Evolutionary conservation across 495 filamentous ascomycete species (phyloP).

Genomic region (Cairneyella variabilis): DNA sequence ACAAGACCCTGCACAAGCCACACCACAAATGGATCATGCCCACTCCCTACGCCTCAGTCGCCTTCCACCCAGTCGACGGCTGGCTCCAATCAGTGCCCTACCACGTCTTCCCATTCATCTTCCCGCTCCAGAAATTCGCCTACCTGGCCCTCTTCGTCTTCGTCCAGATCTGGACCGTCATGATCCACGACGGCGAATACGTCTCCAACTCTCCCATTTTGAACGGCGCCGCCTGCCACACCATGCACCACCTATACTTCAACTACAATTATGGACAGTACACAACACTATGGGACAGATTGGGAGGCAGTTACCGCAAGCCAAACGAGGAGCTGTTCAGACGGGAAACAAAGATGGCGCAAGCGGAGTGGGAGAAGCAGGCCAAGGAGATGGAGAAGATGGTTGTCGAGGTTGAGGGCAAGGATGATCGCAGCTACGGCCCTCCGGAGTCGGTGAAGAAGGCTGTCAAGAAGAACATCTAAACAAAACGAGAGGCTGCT

Average conservation of each 20-base stretch:
- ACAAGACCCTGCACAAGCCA: conserved; percentile 89
- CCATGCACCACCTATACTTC: conserved; percentile 97
- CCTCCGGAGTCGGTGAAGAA: conserved; percentile 11
- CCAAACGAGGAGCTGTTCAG: conserved; percentile 86
- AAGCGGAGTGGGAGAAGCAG: conserved; percentile 77
- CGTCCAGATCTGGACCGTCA: conserved; percentile 95
- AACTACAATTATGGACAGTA: conserved; percentile 99
- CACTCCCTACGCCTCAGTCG: conserved; percentile 85
- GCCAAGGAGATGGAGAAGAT: conserved; percentile 82
- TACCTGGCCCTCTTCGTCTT: conserved; percentile 85
- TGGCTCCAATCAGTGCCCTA: conserved; percentile 91
- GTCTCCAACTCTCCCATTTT: conserved; percentile 82
- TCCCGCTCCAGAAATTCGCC: conserved; percentile 88
- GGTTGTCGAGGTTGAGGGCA: conserved; percentile 79
- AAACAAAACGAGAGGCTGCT: no score
- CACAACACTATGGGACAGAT: conserved; percentile 89
- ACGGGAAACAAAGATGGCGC: conserved; percentile 83
- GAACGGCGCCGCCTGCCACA: conserved; percentile 95
- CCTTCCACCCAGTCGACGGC: conserved; percentile 94
- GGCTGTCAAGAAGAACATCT: no score
- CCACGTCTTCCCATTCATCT: conserved; percentile 89
- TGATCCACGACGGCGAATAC: conserved; percentile 98
- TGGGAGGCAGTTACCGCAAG: conserved; percentile 84
- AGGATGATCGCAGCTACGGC: conserved; percentile 74
- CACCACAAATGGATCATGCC: conserved; percentile 99